A percentile compares a stretch with the other conserved stretches of the same genome.
These are phyloP conservation scores for Cardamine occulta DNA, from an alignment of 345 rosid species.

Conservation along the genomic window DNA sequence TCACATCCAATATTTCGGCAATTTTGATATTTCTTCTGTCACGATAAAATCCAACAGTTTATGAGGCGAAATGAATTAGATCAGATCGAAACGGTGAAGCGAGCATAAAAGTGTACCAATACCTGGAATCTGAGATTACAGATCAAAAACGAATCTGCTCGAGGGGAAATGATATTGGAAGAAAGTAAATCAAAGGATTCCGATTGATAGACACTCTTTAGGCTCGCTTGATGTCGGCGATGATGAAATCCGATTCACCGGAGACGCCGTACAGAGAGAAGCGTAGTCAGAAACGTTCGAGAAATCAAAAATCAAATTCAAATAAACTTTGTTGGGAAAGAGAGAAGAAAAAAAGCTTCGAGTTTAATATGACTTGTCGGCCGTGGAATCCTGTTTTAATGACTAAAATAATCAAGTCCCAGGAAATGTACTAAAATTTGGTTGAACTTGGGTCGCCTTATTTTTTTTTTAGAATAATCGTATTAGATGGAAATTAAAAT, in stretches of 20 bases:
- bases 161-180: not conserved
- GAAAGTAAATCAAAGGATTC: not conserved
- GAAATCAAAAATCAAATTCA: slow-evolving; percentile 28
- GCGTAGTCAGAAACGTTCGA: slow-evolving; percentile 22
- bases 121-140: slow-evolving; percentile 37
- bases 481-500: not conserved
- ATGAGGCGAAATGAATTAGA: not conserved
- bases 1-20: slow-evolving; percentile 19
- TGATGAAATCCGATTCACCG: slow-evolving; percentile 17
- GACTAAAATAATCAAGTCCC: not conserved
- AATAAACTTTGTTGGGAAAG: not conserved
- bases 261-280: slow-evolving; percentile 32
- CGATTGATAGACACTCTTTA: not conserved
- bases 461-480: not conserved
- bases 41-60: slow-evolving; percentile 7
- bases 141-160: slow-evolving; percentile 27
- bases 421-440: not conserved
- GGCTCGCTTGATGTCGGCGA: slow-evolving; percentile 11
- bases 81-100: slow-evolving; percentile 26
- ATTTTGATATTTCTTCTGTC: not conserved
- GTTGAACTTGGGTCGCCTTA: not conserved
- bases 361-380: not conserved
- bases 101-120: not conserved
- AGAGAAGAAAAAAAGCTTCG: not conserved
- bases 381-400: not conserved